A percentile compares a stretch with the other conserved stretches of the same genome.
These are phyloP conservation scores for Angomonas desouzai DNA, from an alignment of 208 protist species.

Conservation along the genomic window DNA sequence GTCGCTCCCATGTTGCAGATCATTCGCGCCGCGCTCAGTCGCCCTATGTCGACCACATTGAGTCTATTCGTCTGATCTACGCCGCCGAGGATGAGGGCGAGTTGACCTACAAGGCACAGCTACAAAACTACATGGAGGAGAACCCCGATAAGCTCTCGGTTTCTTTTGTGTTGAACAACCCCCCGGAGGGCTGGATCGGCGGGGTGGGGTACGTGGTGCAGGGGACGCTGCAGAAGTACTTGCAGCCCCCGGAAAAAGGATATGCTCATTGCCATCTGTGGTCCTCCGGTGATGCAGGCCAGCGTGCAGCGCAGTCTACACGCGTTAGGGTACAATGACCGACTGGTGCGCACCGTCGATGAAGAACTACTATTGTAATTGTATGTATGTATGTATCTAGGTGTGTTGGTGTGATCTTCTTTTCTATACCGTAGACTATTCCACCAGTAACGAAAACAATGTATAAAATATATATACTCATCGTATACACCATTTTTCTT, in stretches of 20 bases:
- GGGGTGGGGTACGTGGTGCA: conserved; percentile 61
- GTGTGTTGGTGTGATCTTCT: no score
- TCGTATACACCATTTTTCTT: no score
- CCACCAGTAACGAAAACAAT: no score
- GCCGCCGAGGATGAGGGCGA: conserved; percentile 55
- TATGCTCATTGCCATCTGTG: conserved; percentile 76
- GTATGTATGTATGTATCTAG: no score
- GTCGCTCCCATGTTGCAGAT: conserved; percentile 93
- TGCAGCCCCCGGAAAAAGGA: conserved; percentile 64
- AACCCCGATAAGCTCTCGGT: conserved; percentile 52
- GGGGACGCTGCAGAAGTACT: conserved; percentile 33
- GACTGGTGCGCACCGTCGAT: conserved; percentile 63
- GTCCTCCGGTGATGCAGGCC: conserved; percentile 74
- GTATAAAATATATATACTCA: no score
- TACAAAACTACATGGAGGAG: conserved; percentile 40
- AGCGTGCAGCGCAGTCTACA: conserved; percentile 42
- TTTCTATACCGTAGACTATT: no score
- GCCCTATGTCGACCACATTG: conserved; percentile 49
- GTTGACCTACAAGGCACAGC: conserved; percentile 50
- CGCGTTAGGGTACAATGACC: conserved; percentile 44
- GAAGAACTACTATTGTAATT: conserved; percentile 40
- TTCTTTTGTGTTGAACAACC: conserved; percentile 63
- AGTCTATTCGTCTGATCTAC: conserved; percentile 65
- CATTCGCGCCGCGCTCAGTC: conserved; percentile 74
- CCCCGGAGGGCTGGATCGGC: conserved; percentile 56